phyloP scores from a whole-genome alignment of 192 early-diverging fungal species.

The Diversispora epigaea region DNA sequence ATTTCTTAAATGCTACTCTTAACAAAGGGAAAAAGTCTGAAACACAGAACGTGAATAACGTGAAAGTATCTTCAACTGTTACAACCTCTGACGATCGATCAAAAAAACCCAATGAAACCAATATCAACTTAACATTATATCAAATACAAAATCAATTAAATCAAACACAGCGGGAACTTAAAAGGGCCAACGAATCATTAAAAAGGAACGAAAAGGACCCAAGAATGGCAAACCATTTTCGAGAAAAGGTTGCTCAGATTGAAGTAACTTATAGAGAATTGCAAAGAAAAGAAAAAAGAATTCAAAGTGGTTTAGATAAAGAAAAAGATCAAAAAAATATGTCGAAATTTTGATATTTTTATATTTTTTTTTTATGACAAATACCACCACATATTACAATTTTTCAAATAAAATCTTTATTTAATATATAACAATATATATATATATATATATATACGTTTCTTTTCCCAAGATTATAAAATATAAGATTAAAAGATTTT shows the following conservation, averaged over 20 bases:
- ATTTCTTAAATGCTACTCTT: conserved; percentile 13
- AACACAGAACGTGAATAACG: not conserved
- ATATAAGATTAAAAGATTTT: no score
- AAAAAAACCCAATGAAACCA: not conserved
- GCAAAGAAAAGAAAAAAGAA: conserved; percentile 13
- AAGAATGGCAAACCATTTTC: conserved; percentile 19
- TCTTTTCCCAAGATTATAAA: no score
- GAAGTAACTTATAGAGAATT: conserved; percentile 12
- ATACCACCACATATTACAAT: no score
- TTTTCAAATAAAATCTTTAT: no score
- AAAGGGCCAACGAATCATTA: conserved; percentile 11
- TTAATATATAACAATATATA: no score
- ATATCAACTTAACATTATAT: not conserved
- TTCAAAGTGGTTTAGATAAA: conserved; percentile 11
- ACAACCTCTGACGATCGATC: no score
- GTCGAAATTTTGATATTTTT: conserved; percentile 4
- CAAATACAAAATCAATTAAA: conserved; percentile 6
- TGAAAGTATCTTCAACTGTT: not conserved
- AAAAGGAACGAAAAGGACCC: conserved; percentile 17
- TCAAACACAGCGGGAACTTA: not conserved
- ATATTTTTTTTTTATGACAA: no score
- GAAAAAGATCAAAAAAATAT: conserved; percentile 15
- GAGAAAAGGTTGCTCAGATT: conserved; percentile 14
- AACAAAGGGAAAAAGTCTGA: not conserved
- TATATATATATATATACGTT: no score